Evolutionary conservation across 306 rosid genomes (phyloP), one percentile per base, ranked within the genome.

Genomic region (Dryas drummondii): DNA sequence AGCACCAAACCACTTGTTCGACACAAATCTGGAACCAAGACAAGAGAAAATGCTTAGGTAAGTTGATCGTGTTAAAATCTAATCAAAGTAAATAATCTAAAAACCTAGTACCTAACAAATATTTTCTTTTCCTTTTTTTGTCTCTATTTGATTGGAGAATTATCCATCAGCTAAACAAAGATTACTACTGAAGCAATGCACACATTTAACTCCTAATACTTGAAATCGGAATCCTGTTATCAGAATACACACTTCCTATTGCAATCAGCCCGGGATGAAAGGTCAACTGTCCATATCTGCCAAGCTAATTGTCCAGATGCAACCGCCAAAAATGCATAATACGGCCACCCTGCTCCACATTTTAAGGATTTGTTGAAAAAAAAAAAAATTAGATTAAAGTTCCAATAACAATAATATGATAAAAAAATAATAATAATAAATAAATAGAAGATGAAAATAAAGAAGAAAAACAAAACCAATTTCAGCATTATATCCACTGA

Each of bases 1-100:
- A 65, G 94, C 97, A 68, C 98, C 98, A 82, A 87, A 94, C 97
- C 98, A 94, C 86, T 94, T 94, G 84, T 94, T 94, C 62, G 98
- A 94, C 80, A 84, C 84, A 84, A 94, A 94, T 75, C 98, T 94
- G 88, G 59, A 76, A 56, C 51, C 67, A 79, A 40, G 70, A 52
- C 19, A 26, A 57, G 47, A 46, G 42, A 51, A 73, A 61, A 52
- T 54, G 49, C 65, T 53, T 15, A 64, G 57, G 64, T 75, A 56
- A 62, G 69, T 60, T 42, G 49, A 66, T 67, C 9, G 54, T 78
- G 62, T 67, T 80, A 60, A 73, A 61, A 67, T 42, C 42, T 14
- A 27, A 76, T 72, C 50, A 27, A 66, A 26, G 15, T n/a, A 73
- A 72, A 54, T 57, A 55, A 52, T 44, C 44, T 66, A 19, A 57